Evolutionary conservation across 495 filamentous ascomycete genomes (phyloP).

Genomic region (Hypoxylon trugodes): DNA sequence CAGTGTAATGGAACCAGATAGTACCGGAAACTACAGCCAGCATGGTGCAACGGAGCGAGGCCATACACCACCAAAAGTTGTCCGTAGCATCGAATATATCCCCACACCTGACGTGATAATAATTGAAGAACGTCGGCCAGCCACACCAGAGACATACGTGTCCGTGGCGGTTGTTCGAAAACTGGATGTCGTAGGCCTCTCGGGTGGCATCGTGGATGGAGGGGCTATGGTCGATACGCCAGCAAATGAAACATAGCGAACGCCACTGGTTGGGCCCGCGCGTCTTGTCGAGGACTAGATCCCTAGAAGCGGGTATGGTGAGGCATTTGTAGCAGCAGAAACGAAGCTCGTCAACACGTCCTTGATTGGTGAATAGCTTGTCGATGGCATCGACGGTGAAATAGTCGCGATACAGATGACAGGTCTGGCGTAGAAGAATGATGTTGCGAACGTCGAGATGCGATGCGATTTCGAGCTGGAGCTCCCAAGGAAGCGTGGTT

Average conservation of each 20-base stretch:
- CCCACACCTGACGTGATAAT: not conserved
- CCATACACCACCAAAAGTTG: not conserved
- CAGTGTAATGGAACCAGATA: not conserved
- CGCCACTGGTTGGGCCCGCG: not conserved
- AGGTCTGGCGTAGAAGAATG: constrained; percentile 44
- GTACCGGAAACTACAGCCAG: not conserved
- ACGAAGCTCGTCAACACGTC: not conserved
- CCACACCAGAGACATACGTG: constrained; percentile 5
- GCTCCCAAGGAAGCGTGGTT: constrained; percentile 39
- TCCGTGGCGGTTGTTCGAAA: not conserved
- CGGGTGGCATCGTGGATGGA: not conserved
- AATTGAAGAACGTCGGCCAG: not conserved
- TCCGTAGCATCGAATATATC: not conserved
- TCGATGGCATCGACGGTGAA: not conserved
- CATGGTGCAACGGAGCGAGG: not conserved
- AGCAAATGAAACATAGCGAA: constrained; percentile 15
- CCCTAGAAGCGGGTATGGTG: not conserved
- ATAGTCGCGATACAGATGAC: constrained; percentile 31
- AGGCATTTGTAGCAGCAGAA: constrained; percentile 9
- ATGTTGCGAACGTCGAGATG: constrained; percentile 42
- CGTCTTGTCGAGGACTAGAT: constrained; percentile 4
- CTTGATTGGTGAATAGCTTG: not conserved
- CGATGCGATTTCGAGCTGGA: constrained; percentile 43
- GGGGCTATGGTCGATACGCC: constrained; percentile 11
- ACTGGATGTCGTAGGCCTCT: not conserved